A percentile compares a stretch with the other conserved stretches of the same genome.
Evolutionary conservation across 257 asterid species (phyloP).

Genomic region (Echium plantagineum): DNA sequence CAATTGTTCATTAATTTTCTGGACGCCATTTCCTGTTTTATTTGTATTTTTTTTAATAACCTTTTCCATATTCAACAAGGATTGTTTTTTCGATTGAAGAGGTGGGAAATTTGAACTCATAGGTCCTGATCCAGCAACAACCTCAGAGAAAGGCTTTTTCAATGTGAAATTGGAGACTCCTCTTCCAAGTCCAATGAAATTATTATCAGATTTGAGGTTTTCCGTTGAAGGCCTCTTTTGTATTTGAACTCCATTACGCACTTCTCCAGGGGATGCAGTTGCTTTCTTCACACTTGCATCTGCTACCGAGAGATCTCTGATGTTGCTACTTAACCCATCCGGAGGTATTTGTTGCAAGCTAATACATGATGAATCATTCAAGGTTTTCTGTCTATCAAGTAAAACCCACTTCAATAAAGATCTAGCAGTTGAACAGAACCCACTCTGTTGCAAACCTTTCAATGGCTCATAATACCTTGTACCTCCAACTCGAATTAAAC

Average conservation of each 20-base stretch:
- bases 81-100: conserved; percentile 50
- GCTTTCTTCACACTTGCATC: conserved; percentile 24
- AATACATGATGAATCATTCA: conserved; percentile 17
- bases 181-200: conserved; percentile 23
- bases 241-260: conserved; percentile 31
- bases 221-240: conserved; percentile 26
- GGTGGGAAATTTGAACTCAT: conserved; percentile 68
- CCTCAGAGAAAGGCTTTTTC: conserved; percentile 90
- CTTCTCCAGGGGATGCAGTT: conserved; percentile 21
- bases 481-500: conserved; percentile 75
- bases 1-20: conserved; percentile 27
- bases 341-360: conserved; percentile 24
- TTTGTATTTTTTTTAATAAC: conserved; percentile 31
- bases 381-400: conserved; percentile 38
- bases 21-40: conserved; percentile 17
- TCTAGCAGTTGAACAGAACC: conserved; percentile 63
- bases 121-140: conserved; percentile 77
- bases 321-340: conserved; percentile 17
- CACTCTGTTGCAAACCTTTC: conserved; percentile 88
- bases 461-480: conserved; percentile 71
- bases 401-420: conserved; percentile 68
- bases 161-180: conserved; percentile 41
- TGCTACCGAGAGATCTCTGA: conserved; percentile 24
- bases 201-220: conserved; percentile 27
- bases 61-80: conserved; percentile 33